Conservation (phyloP, 352 stramenopile species). For the Globisporangium nodosum region DNA sequence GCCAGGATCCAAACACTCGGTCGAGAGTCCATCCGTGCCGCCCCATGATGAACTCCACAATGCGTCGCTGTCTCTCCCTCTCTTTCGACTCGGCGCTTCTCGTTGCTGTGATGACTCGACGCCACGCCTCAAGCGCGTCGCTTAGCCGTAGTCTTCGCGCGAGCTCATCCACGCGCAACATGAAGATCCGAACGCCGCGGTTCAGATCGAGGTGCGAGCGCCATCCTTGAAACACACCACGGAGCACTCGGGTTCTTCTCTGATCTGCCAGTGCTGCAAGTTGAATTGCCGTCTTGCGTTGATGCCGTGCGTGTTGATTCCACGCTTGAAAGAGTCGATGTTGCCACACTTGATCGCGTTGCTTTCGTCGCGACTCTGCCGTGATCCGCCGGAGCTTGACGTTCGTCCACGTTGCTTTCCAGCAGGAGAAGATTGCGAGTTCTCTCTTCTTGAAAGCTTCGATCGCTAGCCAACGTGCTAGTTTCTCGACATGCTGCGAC, state of each 20-base stretch:
- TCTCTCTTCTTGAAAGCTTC: not conserved
- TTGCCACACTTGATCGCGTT: not conserved
- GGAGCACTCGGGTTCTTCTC: not conserved
- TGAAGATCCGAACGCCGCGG: not conserved
- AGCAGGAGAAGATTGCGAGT: not conserved
- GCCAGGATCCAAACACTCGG: slow-evolving; percentile 28
- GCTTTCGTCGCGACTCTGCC: not conserved
- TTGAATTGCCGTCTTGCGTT: not conserved
- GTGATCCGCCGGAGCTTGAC: not conserved
- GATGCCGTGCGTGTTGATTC: not conserved
- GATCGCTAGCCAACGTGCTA: not conserved
- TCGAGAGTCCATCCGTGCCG: slow-evolving; percentile 20
- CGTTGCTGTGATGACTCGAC: slow-evolving; percentile 6
- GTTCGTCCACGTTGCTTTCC: not conserved
- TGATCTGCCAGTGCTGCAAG: not conserved
- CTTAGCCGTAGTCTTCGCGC: not conserved
- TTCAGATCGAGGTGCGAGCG: not conserved
- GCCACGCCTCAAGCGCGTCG: slow-evolving; percentile 9
- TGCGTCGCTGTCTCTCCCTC: slow-evolving; percentile 22
- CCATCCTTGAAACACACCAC: not conserved
- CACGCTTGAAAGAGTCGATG: not conserved
- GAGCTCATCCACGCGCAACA: slow-evolving; percentile 4
- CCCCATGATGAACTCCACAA: slow-evolving; percentile 31
- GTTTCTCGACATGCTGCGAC: not conserved
- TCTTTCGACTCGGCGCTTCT: slow-evolving; percentile 9